Conservation (phyloP, 139 green algal genomes). For the Coelastrella sp. region DNA sequence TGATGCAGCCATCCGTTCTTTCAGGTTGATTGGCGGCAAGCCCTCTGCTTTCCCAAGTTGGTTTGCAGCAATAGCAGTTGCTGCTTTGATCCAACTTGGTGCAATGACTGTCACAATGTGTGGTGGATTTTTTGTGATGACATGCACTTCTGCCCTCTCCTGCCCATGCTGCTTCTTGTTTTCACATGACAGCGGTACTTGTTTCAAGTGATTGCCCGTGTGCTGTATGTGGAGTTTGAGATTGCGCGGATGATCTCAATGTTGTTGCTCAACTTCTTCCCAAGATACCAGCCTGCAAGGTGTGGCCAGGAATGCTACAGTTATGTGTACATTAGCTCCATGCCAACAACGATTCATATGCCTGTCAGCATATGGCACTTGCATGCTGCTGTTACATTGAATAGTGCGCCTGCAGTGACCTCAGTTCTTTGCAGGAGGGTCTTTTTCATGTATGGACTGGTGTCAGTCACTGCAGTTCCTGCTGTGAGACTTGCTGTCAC, state of each 20-base stretch:
- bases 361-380: no score
- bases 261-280: conserved; percentile 16
- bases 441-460: not conserved
- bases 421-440: no score
- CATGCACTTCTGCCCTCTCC: not conserved
- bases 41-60: no score
- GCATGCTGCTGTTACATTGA: no score
- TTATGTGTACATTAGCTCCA: not conserved
- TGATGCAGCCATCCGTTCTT: no score
- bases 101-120: not conserved
- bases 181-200: not conserved
- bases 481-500: not conserved
- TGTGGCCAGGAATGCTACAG: not conserved
- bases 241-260: not conserved
- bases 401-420: no score
- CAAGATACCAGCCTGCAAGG: not conserved
- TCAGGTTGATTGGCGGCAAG: no score
- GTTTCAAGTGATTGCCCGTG: not conserved
- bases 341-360: no score
- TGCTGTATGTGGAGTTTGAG: conserved; percentile 37
- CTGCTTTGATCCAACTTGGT: not conserved
- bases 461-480: not conserved
- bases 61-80: no score
- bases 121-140: not conserved
- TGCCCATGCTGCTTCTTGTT: not conserved